Percentiles rank a stretch among this genome's conserved stretches.
These are phyloP conservation scores for Fagopyrum tataricum DNA, from an alignment of 148 eudicot genomes.

Conservation along the genomic window DNA sequence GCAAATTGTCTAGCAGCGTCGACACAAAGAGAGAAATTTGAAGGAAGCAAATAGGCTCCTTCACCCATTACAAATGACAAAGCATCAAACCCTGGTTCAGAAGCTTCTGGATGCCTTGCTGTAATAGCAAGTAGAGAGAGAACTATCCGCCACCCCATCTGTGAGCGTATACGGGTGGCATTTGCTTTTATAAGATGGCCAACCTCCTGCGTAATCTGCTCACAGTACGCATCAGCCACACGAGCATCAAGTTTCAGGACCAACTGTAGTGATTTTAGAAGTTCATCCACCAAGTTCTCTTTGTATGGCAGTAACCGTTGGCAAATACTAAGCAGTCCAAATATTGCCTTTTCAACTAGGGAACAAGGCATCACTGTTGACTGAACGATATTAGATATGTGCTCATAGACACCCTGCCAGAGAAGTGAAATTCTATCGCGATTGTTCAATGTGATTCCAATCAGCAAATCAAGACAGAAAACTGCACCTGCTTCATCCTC, in stretches of 20 bases:
- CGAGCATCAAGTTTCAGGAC: slow-evolving; percentile 46
- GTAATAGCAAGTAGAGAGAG: slow-evolving; percentile 40
- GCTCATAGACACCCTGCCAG: slow-evolving; percentile 29
- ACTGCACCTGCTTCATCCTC: slow-evolving; percentile 21
- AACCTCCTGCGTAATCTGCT: slow-evolving; percentile 45
- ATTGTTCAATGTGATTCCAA: slow-evolving; percentile 23
- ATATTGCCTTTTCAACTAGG: slow-evolving; percentile 41
- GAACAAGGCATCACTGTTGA: slow-evolving; percentile 34
- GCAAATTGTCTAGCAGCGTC: slow-evolving; percentile 49
- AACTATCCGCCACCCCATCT: slow-evolving; percentile 43
- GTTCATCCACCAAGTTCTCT: slow-evolving; percentile 43
- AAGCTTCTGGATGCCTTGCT: slow-evolving; percentile 46
- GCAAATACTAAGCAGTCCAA: slow-evolving; percentile 48
- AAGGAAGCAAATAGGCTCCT: slow-evolving; percentile 37
- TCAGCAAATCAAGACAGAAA: slow-evolving; percentile 27
- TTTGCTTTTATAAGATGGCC: slow-evolving; percentile 43
- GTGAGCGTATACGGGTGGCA: slow-evolving; percentile 33
- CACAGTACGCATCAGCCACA: slow-evolving; percentile 48
- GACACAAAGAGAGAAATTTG: slow-evolving; percentile 37
- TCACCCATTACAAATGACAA: slow-evolving; percentile 33
- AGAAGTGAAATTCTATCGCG: slow-evolving; percentile 24
- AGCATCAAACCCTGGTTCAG: slow-evolving; percentile 42
- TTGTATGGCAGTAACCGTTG: slow-evolving; percentile 46
- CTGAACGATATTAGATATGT: slow-evolving; percentile 32
- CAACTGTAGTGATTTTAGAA: slow-evolving; percentile 40